These are phyloP conservation scores for Phialocephala sp. DNA, from an alignment of 2,329 filamentous ascomycete species.

Conservation along the genomic window DNA sequence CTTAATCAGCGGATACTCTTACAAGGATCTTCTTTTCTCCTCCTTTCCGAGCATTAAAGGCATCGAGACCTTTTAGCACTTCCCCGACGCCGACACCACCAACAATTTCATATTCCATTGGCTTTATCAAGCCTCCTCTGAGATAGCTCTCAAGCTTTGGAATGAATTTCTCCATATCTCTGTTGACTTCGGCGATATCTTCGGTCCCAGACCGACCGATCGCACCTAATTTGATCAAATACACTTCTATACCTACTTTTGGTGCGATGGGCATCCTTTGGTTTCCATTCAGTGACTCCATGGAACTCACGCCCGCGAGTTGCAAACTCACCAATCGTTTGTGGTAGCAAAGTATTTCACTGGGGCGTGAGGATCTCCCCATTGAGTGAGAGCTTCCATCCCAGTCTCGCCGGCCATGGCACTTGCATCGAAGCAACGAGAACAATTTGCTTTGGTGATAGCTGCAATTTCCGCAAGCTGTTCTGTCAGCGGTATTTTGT, in stretches of 20 bases:
- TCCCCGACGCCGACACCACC: conserved; percentile 30
- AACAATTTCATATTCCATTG: conserved; percentile 35
- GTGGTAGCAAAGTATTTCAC: conserved; percentile 44
- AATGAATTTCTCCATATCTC: conserved; percentile 30
- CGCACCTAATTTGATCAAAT: conserved; percentile 29
- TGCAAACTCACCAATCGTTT: conserved; percentile 44
- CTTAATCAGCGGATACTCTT: conserved; percentile 23
- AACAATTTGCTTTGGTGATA: conserved; percentile 45
- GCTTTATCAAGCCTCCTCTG: conserved; percentile 27
- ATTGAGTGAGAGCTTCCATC: conserved; percentile 40
- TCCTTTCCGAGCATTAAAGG: conserved; percentile 27
- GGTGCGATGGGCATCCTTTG: conserved; percentile 29
- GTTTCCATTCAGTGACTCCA: conserved; percentile 6
- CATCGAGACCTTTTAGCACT: conserved; percentile 30
- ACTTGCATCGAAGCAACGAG: conserved; percentile 45
- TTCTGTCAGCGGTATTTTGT: conserved; percentile 38
- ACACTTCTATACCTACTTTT: conserved; percentile 26
- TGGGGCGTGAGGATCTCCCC: conserved; percentile 29
- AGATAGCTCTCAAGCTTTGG: conserved; percentile 30
- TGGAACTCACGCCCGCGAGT: not conserved
- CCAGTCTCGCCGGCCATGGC: conserved; percentile 41
- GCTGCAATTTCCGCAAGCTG: conserved; percentile 43
- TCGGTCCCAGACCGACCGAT: conserved; percentile 32
- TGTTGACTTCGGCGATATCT: conserved; percentile 24
- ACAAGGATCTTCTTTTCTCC: conserved; percentile 34